These are phyloP conservation scores for Cryphonectria nitschkei DNA, from an alignment of 2,329 filamentous ascomycete genomes.

Conservation along the genomic window DNA sequence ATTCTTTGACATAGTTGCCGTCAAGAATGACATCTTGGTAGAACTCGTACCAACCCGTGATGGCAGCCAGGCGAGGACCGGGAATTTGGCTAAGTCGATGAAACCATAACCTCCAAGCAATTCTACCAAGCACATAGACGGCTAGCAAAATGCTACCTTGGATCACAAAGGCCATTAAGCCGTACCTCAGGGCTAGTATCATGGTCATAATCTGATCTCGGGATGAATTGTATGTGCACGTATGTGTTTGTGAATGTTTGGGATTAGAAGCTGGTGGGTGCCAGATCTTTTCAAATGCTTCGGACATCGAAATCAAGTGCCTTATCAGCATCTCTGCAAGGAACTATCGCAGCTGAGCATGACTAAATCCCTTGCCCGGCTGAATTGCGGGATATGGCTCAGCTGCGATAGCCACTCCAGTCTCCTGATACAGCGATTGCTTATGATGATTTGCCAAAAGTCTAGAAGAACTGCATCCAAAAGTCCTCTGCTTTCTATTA, in stretches of 20 bases:
- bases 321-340: no score
- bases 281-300: not conserved
- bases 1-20: constrained; percentile 6
- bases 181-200: not conserved
- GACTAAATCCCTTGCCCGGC: no score
- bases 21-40: constrained; percentile 6
- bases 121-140: not conserved
- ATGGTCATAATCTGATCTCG: not conserved
- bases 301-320: not conserved
- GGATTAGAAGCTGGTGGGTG: not conserved
- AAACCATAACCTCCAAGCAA: not conserved
- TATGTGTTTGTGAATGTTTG: not conserved
- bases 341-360: not conserved
- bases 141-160: not conserved
- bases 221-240: not conserved
- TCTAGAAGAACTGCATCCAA: not conserved
- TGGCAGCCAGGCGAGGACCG: constrained; percentile 6
- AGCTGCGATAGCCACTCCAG: no score
- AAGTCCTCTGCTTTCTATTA: not conserved
- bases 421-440: not conserved
- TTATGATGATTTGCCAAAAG: not conserved
- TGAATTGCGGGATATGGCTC: not conserved
- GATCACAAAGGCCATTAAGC: not conserved
- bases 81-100: constrained; percentile 2
- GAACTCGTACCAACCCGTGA: constrained; percentile 7